Conservation (phyloP, 164 flowering plant genomes). For the Protea cynaroides region DNA sequence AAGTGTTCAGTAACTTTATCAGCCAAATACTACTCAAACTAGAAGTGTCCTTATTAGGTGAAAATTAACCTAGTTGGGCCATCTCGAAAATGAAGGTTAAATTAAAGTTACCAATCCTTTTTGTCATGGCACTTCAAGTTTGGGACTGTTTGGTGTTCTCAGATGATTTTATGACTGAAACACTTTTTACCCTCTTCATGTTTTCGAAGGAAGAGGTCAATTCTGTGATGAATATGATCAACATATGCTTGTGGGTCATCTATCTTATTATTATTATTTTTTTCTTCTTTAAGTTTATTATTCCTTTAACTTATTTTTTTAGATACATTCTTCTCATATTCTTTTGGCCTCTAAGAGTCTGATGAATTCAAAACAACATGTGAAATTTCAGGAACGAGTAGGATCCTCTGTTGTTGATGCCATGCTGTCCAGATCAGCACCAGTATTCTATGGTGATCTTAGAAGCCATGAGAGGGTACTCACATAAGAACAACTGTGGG, state of each 20-base stretch:
- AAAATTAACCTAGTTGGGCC: too few relatives aligned
- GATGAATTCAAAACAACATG: background rate
- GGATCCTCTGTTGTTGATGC: conserved; percentile 80
- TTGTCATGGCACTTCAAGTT: too few relatives aligned
- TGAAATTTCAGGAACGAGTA: conserved; percentile 45
- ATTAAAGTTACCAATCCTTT: too few relatives aligned
- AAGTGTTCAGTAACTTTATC: too few relatives aligned
- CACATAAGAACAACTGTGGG: background rate
- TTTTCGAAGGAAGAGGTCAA: background rate
- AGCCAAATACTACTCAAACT: too few relatives aligned
- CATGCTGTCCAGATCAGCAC: conserved; percentile 80
- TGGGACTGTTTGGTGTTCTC: too few relatives aligned
- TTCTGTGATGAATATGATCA: conserved; percentile 1
- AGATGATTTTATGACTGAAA: too few relatives aligned
- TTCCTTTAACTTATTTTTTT: background rate
- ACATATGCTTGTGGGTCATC: background rate
- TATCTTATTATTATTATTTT: background rate
- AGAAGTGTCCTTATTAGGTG: too few relatives aligned
- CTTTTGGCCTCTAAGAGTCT: too few relatives aligned
- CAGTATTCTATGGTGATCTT: conserved; percentile 79
- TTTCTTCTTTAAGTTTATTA: too few relatives aligned
- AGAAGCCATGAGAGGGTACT: conserved; percentile 89
- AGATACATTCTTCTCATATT: background rate
- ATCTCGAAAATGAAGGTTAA: too few relatives aligned
- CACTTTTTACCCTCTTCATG: background rate